Evolutionary conservation across 208 protist genomes (phyloP).

Genomic region (Acanthamoeba castellanii): DNA sequence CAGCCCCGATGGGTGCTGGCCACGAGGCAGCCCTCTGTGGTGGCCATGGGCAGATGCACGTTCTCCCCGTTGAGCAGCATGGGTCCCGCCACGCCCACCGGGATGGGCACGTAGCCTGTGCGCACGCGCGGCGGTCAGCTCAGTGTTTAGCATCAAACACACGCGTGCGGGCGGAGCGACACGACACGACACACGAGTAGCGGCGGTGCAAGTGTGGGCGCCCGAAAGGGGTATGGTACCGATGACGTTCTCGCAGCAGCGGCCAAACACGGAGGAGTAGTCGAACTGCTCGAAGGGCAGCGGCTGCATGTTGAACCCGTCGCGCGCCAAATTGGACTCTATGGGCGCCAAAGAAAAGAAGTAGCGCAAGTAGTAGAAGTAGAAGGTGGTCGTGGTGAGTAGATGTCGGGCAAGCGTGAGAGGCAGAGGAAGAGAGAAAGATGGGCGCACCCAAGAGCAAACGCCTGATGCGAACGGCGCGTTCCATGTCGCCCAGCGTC

Average conservation of each 20-base stretch:
- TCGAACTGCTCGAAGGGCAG: constrained; percentile 94
- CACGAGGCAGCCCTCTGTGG: constrained; percentile 98
- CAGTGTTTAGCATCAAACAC: background rate
- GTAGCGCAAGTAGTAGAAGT: background rate
- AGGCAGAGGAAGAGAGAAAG: background rate
- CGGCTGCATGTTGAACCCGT: constrained; percentile 54
- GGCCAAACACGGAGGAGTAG: constrained; percentile 94
- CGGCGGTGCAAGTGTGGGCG: background rate
- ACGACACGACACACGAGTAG: background rate
- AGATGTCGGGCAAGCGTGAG: background rate
- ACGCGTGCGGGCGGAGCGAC: background rate
- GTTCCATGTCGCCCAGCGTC: constrained; percentile 67
- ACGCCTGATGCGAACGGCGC: constrained; percentile 68
- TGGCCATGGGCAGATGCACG: constrained; percentile 96
- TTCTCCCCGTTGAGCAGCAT: constrained; percentile 94
- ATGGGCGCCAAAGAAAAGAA: background rate
- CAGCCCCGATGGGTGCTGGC: constrained; percentile 97
- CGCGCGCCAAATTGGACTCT: constrained; percentile 29
- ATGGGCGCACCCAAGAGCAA: constrained; percentile 15
- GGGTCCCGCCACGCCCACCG: constrained; percentile 96
- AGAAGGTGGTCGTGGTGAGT: background rate
- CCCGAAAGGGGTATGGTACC: constrained; percentile 53
- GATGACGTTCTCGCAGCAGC: constrained; percentile 97
- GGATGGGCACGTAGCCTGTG: constrained; percentile 96
- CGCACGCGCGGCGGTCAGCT: background rate